These are phyloP conservation scores for Moesziomyces antarcticus DNA, from an alignment of 1,284 basidiomycete genomes.

Conservation along the genomic window DNA sequence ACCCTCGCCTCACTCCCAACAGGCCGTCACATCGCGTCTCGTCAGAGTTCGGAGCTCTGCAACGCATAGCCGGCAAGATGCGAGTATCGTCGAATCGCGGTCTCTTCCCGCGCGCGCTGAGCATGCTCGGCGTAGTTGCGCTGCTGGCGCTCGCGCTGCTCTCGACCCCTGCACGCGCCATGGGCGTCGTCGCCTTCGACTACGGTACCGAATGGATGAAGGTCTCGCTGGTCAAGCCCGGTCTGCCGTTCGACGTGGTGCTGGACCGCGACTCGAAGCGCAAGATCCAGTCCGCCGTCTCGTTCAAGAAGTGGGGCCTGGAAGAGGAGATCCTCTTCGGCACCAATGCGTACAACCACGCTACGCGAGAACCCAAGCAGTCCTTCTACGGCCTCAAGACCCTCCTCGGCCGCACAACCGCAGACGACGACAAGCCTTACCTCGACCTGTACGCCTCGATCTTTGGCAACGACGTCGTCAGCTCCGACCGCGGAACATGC, in stretches of 20 bases:
- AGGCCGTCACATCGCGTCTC: no score
- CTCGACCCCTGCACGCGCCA: slow-evolving; percentile 29
- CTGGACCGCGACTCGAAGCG: slow-evolving; percentile 96
- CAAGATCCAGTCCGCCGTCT: slow-evolving; percentile 85
- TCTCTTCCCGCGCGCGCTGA: slow-evolving; percentile 14
- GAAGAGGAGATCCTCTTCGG: slow-evolving; percentile 83
- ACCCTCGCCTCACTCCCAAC: no score
- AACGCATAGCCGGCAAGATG: slow-evolving; percentile 12
- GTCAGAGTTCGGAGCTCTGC: no score
- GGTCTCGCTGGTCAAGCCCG: slow-evolving; percentile 94
- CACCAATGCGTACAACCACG: slow-evolving; percentile 84
- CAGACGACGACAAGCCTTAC: slow-evolving; percentile 34
- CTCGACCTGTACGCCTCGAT: slow-evolving; percentile 42
- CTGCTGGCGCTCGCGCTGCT: slow-evolving; percentile 27
- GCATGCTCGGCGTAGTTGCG: slow-evolving; percentile 30
- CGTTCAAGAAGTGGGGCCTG: slow-evolving; percentile 61
- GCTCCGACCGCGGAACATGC: slow-evolving; percentile 50
- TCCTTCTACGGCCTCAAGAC: slow-evolving; percentile 88
- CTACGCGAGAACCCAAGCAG: slow-evolving; percentile 87
- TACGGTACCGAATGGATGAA: slow-evolving; percentile 72
- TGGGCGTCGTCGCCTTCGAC: slow-evolving; percentile 67
- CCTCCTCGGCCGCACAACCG: slow-evolving; percentile 74
- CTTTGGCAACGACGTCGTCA: slow-evolving; percentile 54
- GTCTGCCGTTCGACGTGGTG: slow-evolving; percentile 93
- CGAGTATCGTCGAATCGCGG: slow-evolving; percentile 13